A percentile compares a stretch with the other conserved stretches of the same genome.
Conservation (phyloP, 75 land plant species). For the Pinus tabuliformis region DNA sequence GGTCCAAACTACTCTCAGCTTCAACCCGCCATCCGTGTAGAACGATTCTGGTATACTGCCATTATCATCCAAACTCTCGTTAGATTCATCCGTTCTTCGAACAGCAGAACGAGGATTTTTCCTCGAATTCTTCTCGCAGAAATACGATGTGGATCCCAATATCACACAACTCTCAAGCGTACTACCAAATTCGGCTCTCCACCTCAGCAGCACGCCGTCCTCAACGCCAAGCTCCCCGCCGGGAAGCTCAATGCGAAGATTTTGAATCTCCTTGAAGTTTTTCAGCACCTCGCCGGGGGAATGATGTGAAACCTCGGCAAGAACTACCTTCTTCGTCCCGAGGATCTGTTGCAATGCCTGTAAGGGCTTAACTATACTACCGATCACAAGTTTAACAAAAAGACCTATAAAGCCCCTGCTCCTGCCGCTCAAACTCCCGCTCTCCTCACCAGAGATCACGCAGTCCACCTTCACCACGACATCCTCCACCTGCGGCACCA, state of each 20-base stretch:
- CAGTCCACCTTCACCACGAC: slow-evolving; percentile 41
- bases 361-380: slow-evolving; percentile 43
- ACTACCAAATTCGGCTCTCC: slow-evolving; percentile 92
- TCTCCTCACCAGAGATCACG: slow-evolving; percentile 34
- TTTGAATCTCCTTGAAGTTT: slow-evolving; percentile 70
- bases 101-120: too few relatives aligned
- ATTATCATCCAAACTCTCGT: slow-evolving; percentile 20
- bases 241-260: slow-evolving; percentile 72
- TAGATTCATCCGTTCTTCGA: neutral
- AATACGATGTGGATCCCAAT: slow-evolving; percentile 38
- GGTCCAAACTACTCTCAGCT: slow-evolving; percentile 77
- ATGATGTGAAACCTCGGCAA: slow-evolving; percentile 59
- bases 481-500: slow-evolving; percentile 33
- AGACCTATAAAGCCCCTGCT: slow-evolving; percentile 35
- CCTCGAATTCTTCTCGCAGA: too few relatives aligned
- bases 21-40: slow-evolving; percentile 62
- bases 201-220: slow-evolving; percentile 72
- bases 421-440: slow-evolving; percentile 9
- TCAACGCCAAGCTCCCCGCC: slow-evolving; percentile 87
- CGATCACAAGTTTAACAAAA: slow-evolving; percentile 32
- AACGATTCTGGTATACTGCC: slow-evolving; percentile 56
- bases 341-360: slow-evolving; percentile 47
- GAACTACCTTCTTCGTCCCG: slow-evolving; percentile 41
- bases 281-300: slow-evolving; percentile 60
- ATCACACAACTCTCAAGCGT: slow-evolving; percentile 87